Evolutionary conservation across 257 asterid genomes (phyloP).

Genomic region (Solanum appendiculatum): DNA sequence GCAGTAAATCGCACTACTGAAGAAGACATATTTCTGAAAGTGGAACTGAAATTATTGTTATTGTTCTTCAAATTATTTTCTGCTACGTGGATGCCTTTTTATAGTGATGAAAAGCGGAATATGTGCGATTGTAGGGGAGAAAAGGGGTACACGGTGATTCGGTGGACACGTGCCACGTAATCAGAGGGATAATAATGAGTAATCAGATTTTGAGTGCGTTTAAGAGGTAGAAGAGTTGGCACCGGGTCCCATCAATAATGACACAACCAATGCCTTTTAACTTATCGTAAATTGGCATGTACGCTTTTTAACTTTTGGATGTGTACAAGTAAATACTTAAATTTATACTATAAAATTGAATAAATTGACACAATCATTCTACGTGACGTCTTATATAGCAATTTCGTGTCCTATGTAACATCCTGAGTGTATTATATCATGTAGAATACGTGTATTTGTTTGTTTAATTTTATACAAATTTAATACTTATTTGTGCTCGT

Average conservation of each 20-base stretch:
- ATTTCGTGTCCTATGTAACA: too few species aligned
- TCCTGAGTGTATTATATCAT: too few species aligned
- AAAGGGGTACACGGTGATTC: neutral
- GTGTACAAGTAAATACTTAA: neutral
- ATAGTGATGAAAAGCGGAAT: neutral
- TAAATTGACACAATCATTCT: too few species aligned
- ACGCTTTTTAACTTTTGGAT: fast-evolving
- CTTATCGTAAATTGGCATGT: too few species aligned
- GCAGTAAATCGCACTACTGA: constrained; percentile 33
- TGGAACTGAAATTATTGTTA: neutral
- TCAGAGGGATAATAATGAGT: neutral
- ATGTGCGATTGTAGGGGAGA: neutral
- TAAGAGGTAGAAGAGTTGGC: neutral
- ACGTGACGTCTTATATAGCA: too few species aligned
- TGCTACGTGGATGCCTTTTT: neutral
- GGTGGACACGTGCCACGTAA: neutral
- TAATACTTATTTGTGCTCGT: too few species aligned
- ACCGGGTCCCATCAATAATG: neutral
- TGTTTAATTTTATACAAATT: too few species aligned
- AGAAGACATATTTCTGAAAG: constrained; percentile 29
- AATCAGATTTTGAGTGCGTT: neutral
- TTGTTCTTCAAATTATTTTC: neutral
- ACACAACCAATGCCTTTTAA: too few species aligned
- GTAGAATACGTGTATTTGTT: too few species aligned
- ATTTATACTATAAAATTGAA: too few species aligned